These are phyloP conservation scores for Zymoseptoria tritici DNA, from an alignment of 2,329 filamentous ascomycete species.

Conservation along the genomic window DNA sequence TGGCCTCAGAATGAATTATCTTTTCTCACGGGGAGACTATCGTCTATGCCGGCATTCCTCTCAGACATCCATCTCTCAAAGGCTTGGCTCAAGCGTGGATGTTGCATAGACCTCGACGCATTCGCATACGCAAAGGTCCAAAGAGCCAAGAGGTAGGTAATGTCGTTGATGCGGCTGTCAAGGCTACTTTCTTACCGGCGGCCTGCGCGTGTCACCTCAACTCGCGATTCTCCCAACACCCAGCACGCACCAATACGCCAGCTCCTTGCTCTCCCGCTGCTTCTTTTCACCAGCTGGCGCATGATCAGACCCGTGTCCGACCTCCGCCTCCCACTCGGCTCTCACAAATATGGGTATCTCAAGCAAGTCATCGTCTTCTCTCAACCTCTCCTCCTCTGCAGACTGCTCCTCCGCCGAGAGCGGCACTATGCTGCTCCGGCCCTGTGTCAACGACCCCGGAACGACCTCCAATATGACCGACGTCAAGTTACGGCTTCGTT, in stretches of 20 bases:
- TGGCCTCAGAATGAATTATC: no score
- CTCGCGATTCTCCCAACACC: constrained; percentile 70
- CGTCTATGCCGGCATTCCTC: no score
- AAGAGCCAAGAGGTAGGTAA: no score
- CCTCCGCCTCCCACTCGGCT: constrained; percentile 78
- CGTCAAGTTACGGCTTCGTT: constrained; percentile 87
- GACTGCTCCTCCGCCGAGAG: constrained; percentile 30
- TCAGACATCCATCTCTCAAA: no score
- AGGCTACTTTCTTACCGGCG: no score
- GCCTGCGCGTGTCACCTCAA: neutral
- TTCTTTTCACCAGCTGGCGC: constrained; percentile 46
- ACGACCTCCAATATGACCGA: constrained; percentile 89
- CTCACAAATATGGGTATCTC: constrained; percentile 94
- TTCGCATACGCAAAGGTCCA: no score
- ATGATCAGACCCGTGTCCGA: constrained; percentile 55
- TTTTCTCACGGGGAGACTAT: no score
- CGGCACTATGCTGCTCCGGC: constrained; percentile 28
- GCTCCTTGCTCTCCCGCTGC: constrained; percentile 69
- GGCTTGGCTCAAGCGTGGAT: no score
- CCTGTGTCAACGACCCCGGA: constrained; percentile 39
- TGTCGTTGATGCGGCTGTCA: no score
- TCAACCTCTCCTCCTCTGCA: constrained; percentile 32
- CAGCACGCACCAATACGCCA: constrained; percentile 93
- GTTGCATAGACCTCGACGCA: no score
- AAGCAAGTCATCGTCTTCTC: constrained; percentile 56